Evolutionary conservation across 768 basidiomycete genomes (phyloP), one percentile per base, ranked within the genome.

Genomic region (Boletus rubescentipes): DNA sequence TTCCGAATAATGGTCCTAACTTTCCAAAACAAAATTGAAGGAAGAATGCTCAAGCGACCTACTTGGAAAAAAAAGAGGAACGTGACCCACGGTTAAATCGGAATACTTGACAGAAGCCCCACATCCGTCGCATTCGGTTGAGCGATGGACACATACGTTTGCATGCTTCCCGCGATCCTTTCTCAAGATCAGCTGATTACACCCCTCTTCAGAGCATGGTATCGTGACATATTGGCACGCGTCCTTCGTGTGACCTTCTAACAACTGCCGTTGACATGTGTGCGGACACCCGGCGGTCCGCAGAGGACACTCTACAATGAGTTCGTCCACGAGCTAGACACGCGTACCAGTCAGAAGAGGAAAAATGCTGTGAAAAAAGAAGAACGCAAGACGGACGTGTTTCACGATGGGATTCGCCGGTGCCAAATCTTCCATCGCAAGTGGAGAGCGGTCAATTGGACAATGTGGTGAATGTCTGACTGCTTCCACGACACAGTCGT

Each of bases 361-460:
- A 23, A 30, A 29, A 20, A 38, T 7, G 44, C 8, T 48, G 49
- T 41, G 41, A n/a, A 59, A 41, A 26, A 41, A 26, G 37, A 48
- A 55, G 45, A 23, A 40, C n/a, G 31, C 9, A 11, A 46, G 49
- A 66, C 69, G 45, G 30, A 69, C 68, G 55, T 88, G 84, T 56
- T 89, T 82, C 39, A 93, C 77, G 31, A 93, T 85, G 14, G 87
- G 83, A 67, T 84, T 81, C n/a, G 89, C 86, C 16, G 85, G 82
- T 1, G 63, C 62, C 50, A 93, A 72, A 58, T 89, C 84, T n/a
- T 72, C 73, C n/a, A 72, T 51, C 2, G 73, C 70, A 31, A 95
- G 75, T 0, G 83, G 76, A 14, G 82, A 86, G 20, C 93, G 83
- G 71, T 95, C 93, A 30, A 96, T 83, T 11, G 93, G 93, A 67